Evolutionary conservation across 1,139 yeast genomes (phyloP), one percentile per base, ranked within the genome.

Genomic region (Hemisphaericaspora xylanilytica): DNA sequence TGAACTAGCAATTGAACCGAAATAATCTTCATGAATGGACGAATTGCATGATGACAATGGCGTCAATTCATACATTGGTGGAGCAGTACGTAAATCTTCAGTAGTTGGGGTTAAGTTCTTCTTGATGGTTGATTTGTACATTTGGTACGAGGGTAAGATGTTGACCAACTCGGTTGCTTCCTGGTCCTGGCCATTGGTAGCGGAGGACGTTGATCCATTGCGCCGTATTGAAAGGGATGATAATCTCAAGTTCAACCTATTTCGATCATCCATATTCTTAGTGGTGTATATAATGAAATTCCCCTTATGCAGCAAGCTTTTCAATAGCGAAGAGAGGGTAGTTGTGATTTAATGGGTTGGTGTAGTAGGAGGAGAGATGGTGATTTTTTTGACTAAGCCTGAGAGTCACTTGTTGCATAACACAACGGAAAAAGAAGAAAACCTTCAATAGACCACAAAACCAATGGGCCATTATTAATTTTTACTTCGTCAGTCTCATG

Each of bases 61-160:
- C 4, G 64, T 50, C 20, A 54, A 42, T 39, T 65, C 72, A 46
- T 69, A 69, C 14, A 49, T 47, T 3, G 75, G 75, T 1, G 73
- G 73, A 30, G 55, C 63, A 3, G 55, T 49, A 35, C 64, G 43
- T 21, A 53, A 41, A 38, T 67, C 67, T 38, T 67, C 72, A 2
- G 49, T 48, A 12, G 61, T 54, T 4, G 73, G 72, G 3, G 64
- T 60, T 36, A 67, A 51, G 38, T 56, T 59, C 40, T 65, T 65
- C 24, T 71, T 63, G 27, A 69, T 59, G 1, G 72, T 68, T 14
- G 67, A 61, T 42, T 64, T 65, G 44, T 61, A 67, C 59, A 69
- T 63, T 40, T 67, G 73, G 45, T 69, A 69, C 5, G 73, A 67
- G 1, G 75, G 75, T 21, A 69, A 57, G 33, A 68, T 67, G 42